Base-by-base conservation (phyloP, 2,329 filamentous ascomycete genomes). In the Hymenoscyphus salicellus region DNA sequence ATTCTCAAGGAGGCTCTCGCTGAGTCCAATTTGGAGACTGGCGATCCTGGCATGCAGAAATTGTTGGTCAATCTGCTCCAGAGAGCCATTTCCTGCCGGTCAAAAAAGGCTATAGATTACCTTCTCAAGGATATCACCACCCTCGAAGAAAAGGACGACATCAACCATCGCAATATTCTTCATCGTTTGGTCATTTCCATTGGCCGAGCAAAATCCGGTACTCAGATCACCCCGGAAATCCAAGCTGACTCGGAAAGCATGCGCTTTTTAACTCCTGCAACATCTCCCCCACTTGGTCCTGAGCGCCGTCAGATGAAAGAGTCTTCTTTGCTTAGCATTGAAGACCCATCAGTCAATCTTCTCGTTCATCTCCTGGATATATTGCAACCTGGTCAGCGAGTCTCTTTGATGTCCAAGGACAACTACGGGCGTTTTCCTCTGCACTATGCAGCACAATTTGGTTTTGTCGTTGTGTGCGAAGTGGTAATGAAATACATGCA, bases 361-460 rank as follows among this genome's bases (percentile, higher is more conserved):
- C 78, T 89, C 11, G 74, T 78, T 1, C 85, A 81, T 63, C 74
- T 89, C 3, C 81, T 99, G 4, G 88, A 93, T 57, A 81, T 83
- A 32, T 82, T 99, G 7, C 84, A 81, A 11, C 82, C 84, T 0
- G 79, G 84, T 10, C 94, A 98, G 70, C 86, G 89, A 11, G 69
- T 76, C 14, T 89, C 89, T 0, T 80, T 98, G 11, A 80, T 84
- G 59, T 84, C 85, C 14, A 87, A 84, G 65, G 94, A 98, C 77
- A 83, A 87, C 0, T 90, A 94, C 66, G 93, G 92, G 2, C 89
- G 94, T 4, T 84, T 94, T 16, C 93, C 94, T 1, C 82, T 98
- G 11, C 94, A 98, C 76, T 97, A 97, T 75, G 93, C 93, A 2
- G 94, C 95, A 0, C 93, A 98, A 75, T 97, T 96, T 74, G 95